Percentiles rank a stretch among this genome's conserved stretches.
These are phyloP conservation scores for Diplodia mutila DNA, from an alignment of 2,329 filamentous ascomycete genomes.

Conservation along the genomic window DNA sequence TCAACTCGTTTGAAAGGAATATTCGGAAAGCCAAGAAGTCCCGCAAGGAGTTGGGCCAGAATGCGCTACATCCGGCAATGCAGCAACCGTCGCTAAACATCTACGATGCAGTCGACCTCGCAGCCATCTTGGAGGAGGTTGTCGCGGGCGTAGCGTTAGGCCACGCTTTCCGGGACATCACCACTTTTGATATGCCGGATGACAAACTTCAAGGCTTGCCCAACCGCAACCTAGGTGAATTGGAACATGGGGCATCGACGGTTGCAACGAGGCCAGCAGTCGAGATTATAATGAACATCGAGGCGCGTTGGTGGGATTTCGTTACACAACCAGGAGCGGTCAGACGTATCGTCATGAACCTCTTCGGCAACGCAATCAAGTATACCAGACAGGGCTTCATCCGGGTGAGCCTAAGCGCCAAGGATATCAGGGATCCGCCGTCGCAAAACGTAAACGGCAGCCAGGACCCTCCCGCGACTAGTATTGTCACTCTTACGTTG, in stretches of 20 bases:
- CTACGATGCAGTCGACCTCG: conserved; percentile 46
- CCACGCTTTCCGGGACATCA: conserved; percentile 46
- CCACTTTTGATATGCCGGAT: conserved; percentile 9
- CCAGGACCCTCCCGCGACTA: conserved; percentile 17
- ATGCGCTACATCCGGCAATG: conserved; percentile 23
- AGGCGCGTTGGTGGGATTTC: conserved; percentile 48
- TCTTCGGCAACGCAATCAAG: conserved; percentile 55
- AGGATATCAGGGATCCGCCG: conserved; percentile 15
- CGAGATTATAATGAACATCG: conserved; percentile 51
- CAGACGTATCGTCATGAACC: conserved; percentile 53
- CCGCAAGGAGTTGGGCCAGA: conserved; percentile 28
- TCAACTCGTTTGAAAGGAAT: conserved; percentile 44
- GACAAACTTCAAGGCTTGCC: background rate
- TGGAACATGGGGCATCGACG: background rate
- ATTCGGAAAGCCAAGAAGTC: conserved; percentile 36
- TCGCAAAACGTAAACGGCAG: background rate
- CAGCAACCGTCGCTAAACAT: conserved; percentile 39
- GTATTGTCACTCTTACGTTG: conserved; percentile 52
- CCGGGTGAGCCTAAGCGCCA: conserved; percentile 26
- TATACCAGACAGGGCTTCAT: conserved; percentile 51
- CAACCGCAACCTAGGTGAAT: background rate
- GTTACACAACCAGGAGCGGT: conserved; percentile 52
- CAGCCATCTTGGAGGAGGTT: conserved; percentile 56
- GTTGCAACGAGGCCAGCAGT: conserved; percentile 34
- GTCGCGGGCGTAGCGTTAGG: conserved; percentile 59